Evolutionary conservation across 257 asterid species (phyloP).

Genomic region (Mitragyna speciosa): DNA sequence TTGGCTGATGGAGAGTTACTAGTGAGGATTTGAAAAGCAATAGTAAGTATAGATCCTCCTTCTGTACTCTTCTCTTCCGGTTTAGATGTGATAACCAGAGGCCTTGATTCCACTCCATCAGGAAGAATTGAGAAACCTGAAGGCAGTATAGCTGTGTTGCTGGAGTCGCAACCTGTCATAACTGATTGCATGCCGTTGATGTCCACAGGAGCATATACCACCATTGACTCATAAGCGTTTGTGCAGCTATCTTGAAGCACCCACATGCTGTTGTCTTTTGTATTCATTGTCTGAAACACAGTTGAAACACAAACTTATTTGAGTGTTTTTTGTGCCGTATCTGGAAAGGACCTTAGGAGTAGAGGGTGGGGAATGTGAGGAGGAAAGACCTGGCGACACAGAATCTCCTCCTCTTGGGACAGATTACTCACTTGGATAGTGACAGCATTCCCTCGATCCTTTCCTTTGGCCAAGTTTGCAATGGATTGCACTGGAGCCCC

Average conservation of each 20-base stretch:
- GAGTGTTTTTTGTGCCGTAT: background rate
- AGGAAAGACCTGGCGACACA: background rate
- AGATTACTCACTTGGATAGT: conserved; percentile 57
- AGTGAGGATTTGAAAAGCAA: conserved; percentile 63
- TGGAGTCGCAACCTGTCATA: conserved; percentile 77
- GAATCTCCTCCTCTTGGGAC: background rate
- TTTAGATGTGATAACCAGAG: conserved; percentile 53
- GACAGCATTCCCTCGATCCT: conserved; percentile 73
- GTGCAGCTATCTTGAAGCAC: conserved; percentile 73
- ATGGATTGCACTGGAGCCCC: conserved; percentile 53
- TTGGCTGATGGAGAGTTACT: conserved; percentile 51
- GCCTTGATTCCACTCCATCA: conserved; percentile 73
- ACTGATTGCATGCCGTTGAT: conserved; percentile 65
- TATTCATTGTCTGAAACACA: conserved; percentile 50
- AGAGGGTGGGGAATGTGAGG: background rate
- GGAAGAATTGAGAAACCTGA: conserved; percentile 81
- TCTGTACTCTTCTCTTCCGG: conserved; percentile 66
- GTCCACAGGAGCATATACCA: conserved; percentile 75
- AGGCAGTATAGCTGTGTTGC: conserved; percentile 60
- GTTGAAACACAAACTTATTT: background rate
- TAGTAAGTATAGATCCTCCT: conserved; percentile 76
- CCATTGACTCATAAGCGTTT: conserved; percentile 60
- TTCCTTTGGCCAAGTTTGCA: conserved; percentile 81
- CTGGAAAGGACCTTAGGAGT: background rate
- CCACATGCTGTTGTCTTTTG: conserved; percentile 52